phyloP scores from a whole-genome alignment of 306 rosid genomes.

The Argentina anserina region DNA sequence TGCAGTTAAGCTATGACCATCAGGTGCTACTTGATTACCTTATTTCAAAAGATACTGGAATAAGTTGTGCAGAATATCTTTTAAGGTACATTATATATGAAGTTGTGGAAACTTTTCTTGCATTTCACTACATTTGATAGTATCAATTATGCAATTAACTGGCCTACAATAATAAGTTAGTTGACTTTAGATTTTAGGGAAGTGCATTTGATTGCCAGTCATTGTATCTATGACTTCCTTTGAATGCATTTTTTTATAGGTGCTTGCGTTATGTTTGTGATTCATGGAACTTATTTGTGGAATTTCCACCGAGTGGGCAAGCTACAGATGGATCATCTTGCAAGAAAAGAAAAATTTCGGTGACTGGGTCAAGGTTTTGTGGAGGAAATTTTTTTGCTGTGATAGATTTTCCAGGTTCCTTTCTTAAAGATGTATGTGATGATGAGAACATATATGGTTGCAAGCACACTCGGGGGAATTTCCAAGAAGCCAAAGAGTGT shows the following conservation, averaged over 20 bases:
- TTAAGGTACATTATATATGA: conserved; percentile 50
- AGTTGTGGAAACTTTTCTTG: neutral
- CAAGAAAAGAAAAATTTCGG: conserved; percentile 57
- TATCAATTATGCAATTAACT: neutral
- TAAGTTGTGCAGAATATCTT: conserved; percentile 77
- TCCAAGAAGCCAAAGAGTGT: conserved; percentile 58
- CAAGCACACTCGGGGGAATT: conserved; percentile 28
- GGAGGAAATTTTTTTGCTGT: conserved; percentile 22
- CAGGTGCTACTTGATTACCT: conserved; percentile 91
- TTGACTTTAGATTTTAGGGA: neutral
- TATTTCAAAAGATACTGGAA: conserved; percentile 84
- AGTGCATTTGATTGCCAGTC: neutral
- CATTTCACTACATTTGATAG: neutral
- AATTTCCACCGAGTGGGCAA: conserved; percentile 42
- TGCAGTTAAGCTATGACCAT: conserved; percentile 92
- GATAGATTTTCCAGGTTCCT: conserved; percentile 22
- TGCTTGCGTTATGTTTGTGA: conserved; percentile 59
- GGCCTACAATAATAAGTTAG: neutral
- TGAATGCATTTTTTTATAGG: conserved; percentile 37
- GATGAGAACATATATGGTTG: conserved; percentile 28
- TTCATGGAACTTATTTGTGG: conserved; percentile 55
- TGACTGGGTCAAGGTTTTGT: conserved; percentile 23
- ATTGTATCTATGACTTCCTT: conserved; percentile 1
- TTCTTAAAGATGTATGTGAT: conserved; percentile 21
- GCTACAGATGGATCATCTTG: conserved; percentile 33